Evolutionary conservation across 441 rosid genomes (phyloP).

Genomic region (Populus trichocarpa): DNA sequence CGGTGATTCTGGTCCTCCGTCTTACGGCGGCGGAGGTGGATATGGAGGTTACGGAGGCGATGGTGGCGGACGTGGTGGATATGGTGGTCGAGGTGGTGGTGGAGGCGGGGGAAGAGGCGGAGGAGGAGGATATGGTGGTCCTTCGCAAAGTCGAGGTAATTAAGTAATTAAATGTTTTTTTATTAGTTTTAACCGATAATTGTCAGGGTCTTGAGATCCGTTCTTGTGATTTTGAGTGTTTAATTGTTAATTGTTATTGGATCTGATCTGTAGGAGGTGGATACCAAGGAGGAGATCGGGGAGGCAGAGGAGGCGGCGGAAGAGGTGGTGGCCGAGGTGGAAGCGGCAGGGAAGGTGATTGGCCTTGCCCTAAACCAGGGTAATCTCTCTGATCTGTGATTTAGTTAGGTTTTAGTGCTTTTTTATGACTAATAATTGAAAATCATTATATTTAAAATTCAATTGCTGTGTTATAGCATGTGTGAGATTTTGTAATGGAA

Average conservation of each 20-base stretch:
- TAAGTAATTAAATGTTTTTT: constrained; percentile 5
- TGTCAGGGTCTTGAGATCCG: not conserved
- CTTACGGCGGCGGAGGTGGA: constrained; percentile 32
- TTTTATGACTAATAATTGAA: not conserved
- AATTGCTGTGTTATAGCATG: not conserved
- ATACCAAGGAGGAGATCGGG: constrained; percentile 80
- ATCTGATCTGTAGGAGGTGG: constrained; percentile 39
- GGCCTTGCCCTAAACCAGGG: constrained; percentile 93
- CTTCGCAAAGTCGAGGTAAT: constrained; percentile 59
- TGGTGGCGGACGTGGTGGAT: constrained; percentile 33
- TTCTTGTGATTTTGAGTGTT: not conserved
- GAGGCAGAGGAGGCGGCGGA: constrained; percentile 52
- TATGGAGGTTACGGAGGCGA: constrained; percentile 12
- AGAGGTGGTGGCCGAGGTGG: constrained; percentile 79
- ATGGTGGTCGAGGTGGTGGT: constrained; percentile 48
- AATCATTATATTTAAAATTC: not conserved
- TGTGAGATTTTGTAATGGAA: not conserved
- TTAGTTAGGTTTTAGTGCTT: not conserved
- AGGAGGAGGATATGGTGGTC: constrained; percentile 42
- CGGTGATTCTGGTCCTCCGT: constrained; percentile 47
- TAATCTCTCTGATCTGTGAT: constrained; percentile 13
- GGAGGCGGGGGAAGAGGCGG: constrained; percentile 22
- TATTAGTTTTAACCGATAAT: constrained; percentile 2
- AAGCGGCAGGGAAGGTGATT: constrained; percentile 89
- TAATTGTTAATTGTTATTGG: not conserved